A percentile compares a stretch with the other conserved stretches of the same genome.
Conservation (phyloP, 257 asterid genomes). For the Solanum piurae region DNA sequence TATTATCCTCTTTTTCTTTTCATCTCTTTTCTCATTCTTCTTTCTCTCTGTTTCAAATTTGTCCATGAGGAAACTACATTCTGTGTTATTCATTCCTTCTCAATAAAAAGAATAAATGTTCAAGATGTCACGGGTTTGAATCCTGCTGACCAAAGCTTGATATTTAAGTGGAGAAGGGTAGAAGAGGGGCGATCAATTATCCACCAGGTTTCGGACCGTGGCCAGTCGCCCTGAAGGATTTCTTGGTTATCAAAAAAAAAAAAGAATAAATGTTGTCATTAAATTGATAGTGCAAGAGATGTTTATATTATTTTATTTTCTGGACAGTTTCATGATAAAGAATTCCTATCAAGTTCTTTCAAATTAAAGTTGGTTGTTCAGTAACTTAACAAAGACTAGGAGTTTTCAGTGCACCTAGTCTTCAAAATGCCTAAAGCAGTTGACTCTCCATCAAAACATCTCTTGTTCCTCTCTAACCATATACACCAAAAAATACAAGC, state of each 20-base stretch:
- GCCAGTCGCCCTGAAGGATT: neutral
- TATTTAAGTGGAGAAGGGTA: neutral
- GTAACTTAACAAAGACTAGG: neutral
- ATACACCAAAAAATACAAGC: too few species aligned
- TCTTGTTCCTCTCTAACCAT: too few species aligned
- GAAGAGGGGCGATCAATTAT: neutral
- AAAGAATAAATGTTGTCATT: neutral
- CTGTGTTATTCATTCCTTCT: neutral
- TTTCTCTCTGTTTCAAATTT: neutral
- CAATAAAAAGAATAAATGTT: neutral
- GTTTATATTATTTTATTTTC: neutral
- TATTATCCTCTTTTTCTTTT: neutral
- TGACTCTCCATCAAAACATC: too few species aligned
- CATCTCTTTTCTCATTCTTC: neutral
- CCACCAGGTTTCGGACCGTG: neutral
- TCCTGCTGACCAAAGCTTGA: neutral
- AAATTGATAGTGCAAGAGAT: neutral
- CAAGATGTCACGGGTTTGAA: neutral
- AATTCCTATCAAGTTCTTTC: neutral
- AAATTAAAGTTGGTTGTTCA: neutral
- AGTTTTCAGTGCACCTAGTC: neutral
- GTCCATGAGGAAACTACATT: neutral
- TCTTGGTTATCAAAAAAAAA: neutral
- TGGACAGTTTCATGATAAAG: neutral
- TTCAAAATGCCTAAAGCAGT: too few species aligned